phyloP scores from a whole-genome alignment of 352 stramenopile genomes.

The Phytophthora fragariaefolia region DNA sequence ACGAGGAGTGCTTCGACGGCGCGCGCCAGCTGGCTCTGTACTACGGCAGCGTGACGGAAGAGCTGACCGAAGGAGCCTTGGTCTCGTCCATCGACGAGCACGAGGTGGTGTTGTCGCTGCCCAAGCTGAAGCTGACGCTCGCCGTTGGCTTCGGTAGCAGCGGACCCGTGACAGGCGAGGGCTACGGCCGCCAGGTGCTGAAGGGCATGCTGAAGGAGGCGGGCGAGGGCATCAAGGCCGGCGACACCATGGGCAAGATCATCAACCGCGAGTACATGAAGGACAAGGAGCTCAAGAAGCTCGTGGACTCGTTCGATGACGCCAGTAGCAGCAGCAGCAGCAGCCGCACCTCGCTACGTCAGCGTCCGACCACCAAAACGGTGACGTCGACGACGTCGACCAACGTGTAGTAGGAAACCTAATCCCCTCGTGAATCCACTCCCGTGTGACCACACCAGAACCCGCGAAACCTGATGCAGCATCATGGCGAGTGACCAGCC shows the following conservation, averaged over 20 bases:
- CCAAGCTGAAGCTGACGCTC: constrained; percentile 86
- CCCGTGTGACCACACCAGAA: constrained; percentile 13
- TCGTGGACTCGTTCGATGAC: constrained; percentile 48
- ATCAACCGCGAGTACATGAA: constrained; percentile 76
- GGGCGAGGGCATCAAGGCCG: constrained; percentile 54
- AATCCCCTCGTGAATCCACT: constrained; percentile 35
- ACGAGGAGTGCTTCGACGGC: constrained; percentile 81
- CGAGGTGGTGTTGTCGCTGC: constrained; percentile 76
- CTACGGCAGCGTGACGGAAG: constrained; percentile 84
- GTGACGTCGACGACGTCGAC: constrained; percentile 27
- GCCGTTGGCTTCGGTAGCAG: constrained; percentile 85
- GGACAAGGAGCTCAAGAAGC: constrained; percentile 54
- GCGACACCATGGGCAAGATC: constrained; percentile 81
- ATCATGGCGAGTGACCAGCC: constrained; percentile 3
- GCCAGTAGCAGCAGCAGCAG: constrained; percentile 24
- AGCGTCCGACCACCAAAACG: constrained; percentile 45
- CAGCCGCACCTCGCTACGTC: constrained; percentile 46
- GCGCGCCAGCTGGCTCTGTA: constrained; percentile 78
- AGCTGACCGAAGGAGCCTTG: constrained; percentile 64
- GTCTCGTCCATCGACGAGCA: constrained; percentile 83
- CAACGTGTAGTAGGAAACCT: constrained; percentile 8
- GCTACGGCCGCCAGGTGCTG: constrained; percentile 74
- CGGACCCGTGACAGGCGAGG: constrained; percentile 72
- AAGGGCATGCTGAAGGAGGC: constrained; percentile 75
- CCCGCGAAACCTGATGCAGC: constrained; percentile 5